phyloP scores from a whole-genome alignment of 228 moss, liverwort and hornwort species.

The Sphagnum fallax region DNA sequence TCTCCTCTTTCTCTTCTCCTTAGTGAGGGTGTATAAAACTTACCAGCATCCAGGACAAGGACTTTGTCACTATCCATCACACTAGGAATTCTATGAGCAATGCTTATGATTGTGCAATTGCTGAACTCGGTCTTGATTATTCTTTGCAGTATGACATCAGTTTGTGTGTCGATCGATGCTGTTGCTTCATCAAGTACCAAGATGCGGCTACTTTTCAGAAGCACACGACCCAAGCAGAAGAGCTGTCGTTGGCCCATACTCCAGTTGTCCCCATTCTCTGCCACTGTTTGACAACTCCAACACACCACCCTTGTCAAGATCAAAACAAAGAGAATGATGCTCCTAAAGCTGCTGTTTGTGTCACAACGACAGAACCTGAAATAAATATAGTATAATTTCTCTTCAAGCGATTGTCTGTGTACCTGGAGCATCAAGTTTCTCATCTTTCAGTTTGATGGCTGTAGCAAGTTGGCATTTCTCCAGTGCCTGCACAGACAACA shows the following conservation, averaged over 20 bases:
- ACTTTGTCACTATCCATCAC: constrained; percentile 49
- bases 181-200: constrained; percentile 49
- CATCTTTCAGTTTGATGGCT: constrained; percentile 24
- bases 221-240: constrained; percentile 29
- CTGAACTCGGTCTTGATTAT: constrained; percentile 17
- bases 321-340: background rate
- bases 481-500: constrained; percentile 7
- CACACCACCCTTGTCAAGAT: too few relatives aligned
- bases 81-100: constrained; percentile 36
- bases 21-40: background rate
- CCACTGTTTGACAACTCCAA: constrained; percentile 5
- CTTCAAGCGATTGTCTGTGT: background rate
- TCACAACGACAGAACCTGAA: too few relatives aligned
- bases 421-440: constrained; percentile 25
- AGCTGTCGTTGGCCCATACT: constrained; percentile 49
- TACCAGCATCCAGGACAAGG: constrained; percentile 31
- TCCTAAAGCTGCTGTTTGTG: too few relatives aligned
- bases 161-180: constrained; percentile 38
- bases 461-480: constrained; percentile 38
- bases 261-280: constrained; percentile 46
- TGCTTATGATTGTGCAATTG: constrained; percentile 29
- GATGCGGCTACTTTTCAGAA: constrained; percentile 20
- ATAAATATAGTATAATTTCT: background rate
- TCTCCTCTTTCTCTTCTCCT: background rate
- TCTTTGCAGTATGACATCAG: constrained; percentile 23